Conservation (phyloP, 2,329 filamentous ascomycete genomes). For the Colletotrichum zoysiae region DNA sequence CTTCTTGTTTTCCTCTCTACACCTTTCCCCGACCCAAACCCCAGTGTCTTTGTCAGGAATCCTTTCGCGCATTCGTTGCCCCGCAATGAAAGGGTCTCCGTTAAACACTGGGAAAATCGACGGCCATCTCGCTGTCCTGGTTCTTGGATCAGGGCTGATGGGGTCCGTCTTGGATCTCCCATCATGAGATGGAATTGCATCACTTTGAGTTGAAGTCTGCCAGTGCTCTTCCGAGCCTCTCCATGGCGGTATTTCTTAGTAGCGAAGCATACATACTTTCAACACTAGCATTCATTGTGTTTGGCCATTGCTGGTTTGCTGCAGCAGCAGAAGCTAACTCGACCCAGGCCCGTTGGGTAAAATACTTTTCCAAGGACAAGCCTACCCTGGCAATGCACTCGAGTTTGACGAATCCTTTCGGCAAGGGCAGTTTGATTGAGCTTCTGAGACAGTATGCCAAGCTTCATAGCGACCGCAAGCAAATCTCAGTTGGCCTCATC, state of each 20-base stretch:
- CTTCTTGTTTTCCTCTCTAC: slow-evolving; percentile 38
- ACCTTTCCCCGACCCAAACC: slow-evolving; percentile 57
- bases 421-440: slow-evolving; percentile 93
- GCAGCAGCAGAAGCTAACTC: slow-evolving; percentile 46
- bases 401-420: slow-evolving; percentile 94
- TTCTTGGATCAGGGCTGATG: slow-evolving; percentile 77
- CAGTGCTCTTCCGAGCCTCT: slow-evolving; percentile 62
- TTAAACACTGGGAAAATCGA: slow-evolving; percentile 99
- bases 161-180: slow-evolving; percentile 88
- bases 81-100: slow-evolving; percentile 84
- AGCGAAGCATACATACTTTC: slow-evolving; percentile 83
- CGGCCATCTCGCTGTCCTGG: slow-evolving; percentile 74
- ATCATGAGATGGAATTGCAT: slow-evolving; percentile 85
- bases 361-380: slow-evolving; percentile 87
- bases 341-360: slow-evolving; percentile 90
- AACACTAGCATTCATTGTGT: slow-evolving; percentile 40
- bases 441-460: slow-evolving; percentile 93
- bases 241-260: slow-evolving; percentile 95
- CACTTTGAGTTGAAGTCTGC: slow-evolving; percentile 97
- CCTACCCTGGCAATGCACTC: slow-evolving; percentile 96
- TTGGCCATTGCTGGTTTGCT: slow-evolving; percentile 29
- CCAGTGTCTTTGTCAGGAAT: slow-evolving; percentile 90
- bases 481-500: slow-evolving; percentile 87
- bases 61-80: slow-evolving; percentile 69
- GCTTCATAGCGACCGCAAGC: slow-evolving; percentile 90